Evolutionary conservation across 257 asterid genomes (phyloP), one percentile per base, ranked within the genome.

Genomic region (Jasminum sambac): DNA sequence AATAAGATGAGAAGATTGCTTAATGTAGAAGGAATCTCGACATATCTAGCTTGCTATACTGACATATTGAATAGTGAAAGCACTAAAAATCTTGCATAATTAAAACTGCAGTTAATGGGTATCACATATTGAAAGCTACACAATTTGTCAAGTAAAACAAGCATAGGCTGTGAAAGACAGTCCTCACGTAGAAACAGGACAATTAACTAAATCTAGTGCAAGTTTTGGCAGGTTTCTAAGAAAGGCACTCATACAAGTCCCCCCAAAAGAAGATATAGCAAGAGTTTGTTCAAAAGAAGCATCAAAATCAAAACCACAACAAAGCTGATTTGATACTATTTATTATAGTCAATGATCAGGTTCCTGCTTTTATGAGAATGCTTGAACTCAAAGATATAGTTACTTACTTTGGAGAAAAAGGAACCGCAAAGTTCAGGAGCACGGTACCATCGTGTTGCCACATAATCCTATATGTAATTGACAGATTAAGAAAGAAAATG

Each of bases 401-500:
- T 74, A 79, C 97, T 85, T 81, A 93, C 98, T 84, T 81, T 95
- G 81, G 98, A 95, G 80, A 84, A 95, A 76, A 95, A 95, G 57
- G 98, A 95, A 67, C 99, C 99, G 74, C 99, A 95, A 78, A 95
- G 99, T 79, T 95, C 99, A 73, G 97, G 99, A 81, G 99, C 99
- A 69, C 99, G 98, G 79, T 95, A 95, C 98, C 98, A 95, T 69
- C 98, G 93, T 52, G 98, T 94, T 37, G 99, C 99, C 82, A 94
- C 99, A 40, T 94, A 94, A 82, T 94, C 99, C 99, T 93, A 59
- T 30, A 81, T 46, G 72, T 36, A 72, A 83, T 46, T 69, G 73
- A 65, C 67, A 76, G 69, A 38, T 70, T 60, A 41, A 70, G 14
- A 43, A 63, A 39, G 43, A 39, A 48, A 60, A 70, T 65, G 70